Evolutionary conservation across 129 eudicot species (phyloP).

Genomic region (Escallonia rubra): DNA sequence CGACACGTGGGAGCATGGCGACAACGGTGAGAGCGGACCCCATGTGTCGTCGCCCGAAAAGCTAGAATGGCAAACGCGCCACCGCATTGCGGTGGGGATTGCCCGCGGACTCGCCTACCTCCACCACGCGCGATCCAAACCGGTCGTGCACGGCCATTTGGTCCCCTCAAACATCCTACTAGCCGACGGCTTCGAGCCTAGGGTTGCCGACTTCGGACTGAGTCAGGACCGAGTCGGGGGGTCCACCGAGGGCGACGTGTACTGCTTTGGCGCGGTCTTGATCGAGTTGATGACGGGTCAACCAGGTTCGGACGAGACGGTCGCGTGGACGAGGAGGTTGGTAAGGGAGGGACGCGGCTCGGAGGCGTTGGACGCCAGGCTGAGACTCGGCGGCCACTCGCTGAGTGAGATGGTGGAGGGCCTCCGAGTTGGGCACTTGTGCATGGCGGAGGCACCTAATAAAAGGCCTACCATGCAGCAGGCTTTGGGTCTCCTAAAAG

Average conservation of each 20-base stretch:
- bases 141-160: conserved; percentile 82
- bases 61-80: conserved; percentile 87
- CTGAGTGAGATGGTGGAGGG: conserved; percentile 86
- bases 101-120: conserved; percentile 98
- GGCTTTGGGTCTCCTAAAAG: conserved; percentile 82
- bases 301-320: conserved; percentile 31
- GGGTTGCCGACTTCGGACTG: conserved; percentile 65
- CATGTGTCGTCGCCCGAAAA: conserved; percentile 40
- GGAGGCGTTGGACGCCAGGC: conserved; percentile 57
- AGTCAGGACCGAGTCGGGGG: conserved; percentile 29
- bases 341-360: conserved; percentile 58
- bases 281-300: conserved; percentile 70
- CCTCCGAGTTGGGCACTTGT: conserved; percentile 84
- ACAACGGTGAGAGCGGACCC: conserved; percentile 23
- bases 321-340: conserved; percentile 41
- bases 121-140: conserved; percentile 84
- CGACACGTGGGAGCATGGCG: conserved; percentile 77
- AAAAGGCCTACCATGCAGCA: conserved; percentile 96
- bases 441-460: conserved; percentile 73
- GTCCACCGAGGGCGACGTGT: conserved; percentile 66
- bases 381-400: conserved; percentile 49
- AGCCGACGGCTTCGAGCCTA: conserved; percentile 68
- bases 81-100: conserved; percentile 84
- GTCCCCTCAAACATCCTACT: conserved; percentile 70
- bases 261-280: conserved; percentile 56